Evolutionary conservation across 208 protist genomes (phyloP).

Genomic region (Wallacemonas sp.): DNA sequence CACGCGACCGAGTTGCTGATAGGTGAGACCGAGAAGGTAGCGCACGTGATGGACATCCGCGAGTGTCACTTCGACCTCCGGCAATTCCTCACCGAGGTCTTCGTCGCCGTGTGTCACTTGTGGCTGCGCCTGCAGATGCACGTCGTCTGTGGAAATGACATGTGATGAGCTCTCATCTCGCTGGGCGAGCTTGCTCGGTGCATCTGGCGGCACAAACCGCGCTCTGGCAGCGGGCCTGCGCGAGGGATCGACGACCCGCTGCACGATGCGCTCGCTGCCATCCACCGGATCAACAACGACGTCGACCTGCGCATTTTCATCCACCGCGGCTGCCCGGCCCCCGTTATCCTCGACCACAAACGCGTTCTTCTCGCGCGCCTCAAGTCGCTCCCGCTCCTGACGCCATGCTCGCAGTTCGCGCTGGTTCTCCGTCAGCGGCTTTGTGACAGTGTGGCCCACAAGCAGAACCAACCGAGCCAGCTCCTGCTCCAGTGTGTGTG

Average conservation of each 20-base stretch:
- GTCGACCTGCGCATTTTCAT: background rate
- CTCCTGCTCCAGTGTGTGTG: slow-evolving; percentile 27
- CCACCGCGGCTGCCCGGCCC: background rate
- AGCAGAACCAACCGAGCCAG: slow-evolving; percentile 21
- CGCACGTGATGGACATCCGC: slow-evolving; percentile 68
- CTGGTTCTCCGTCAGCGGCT: slow-evolving; percentile 24
- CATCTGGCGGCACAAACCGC: background rate
- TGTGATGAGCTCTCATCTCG: background rate
- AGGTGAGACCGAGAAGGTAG: slow-evolving; percentile 62
- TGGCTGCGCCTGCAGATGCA: background rate
- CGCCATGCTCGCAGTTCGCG: slow-evolving; percentile 25
- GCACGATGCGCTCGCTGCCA: slow-evolving; percentile 25
- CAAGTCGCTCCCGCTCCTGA: slow-evolving; percentile 31
- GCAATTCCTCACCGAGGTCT: no score
- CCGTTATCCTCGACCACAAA: slow-evolving; percentile 13
- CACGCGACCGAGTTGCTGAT: slow-evolving; percentile 42
- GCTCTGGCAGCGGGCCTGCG: background rate
- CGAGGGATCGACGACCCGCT: background rate
- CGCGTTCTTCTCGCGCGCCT: slow-evolving; percentile 14
- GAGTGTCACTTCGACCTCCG: slow-evolving; percentile 30
- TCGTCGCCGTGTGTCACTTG: no score
- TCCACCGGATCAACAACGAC: slow-evolving; percentile 17
- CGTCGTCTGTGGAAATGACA: background rate
- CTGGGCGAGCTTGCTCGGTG: background rate
- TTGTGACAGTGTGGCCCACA: slow-evolving; percentile 41